Conservation (phyloP, 202 grass and related monocot species). For the Elaeis oleifera region DNA sequence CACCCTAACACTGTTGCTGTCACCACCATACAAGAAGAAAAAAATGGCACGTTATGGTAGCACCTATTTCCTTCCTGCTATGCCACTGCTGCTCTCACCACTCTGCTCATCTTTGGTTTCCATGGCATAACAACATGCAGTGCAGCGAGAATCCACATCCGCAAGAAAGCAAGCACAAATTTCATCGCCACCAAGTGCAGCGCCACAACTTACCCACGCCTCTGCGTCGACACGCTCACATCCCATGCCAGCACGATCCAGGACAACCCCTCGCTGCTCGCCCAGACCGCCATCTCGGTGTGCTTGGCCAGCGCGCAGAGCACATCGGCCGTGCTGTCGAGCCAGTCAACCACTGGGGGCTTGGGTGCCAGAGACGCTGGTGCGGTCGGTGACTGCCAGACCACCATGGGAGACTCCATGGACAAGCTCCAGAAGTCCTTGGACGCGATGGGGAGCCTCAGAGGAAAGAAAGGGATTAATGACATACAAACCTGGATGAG, state of each 20-base stretch:
- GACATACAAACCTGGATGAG: constrained; percentile 39
- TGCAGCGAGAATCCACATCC: neutral
- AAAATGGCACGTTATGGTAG: too few relatives aligned
- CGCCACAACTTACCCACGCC: constrained; percentile 5
- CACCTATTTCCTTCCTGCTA: too few relatives aligned
- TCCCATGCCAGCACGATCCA: constrained; percentile 4
- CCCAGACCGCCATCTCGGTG: constrained; percentile 13
- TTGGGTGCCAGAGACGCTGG: constrained; percentile 1
- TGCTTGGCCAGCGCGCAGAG: constrained; percentile 10
- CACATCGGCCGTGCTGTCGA: neutral
- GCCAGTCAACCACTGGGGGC: neutral
- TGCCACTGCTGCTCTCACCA: too few relatives aligned
- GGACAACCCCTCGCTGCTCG: neutral
- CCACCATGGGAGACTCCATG: constrained; percentile 22
- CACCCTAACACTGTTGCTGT: too few relatives aligned
- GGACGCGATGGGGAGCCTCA: constrained; percentile 7
- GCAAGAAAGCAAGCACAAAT: neutral
- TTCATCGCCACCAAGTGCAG: neutral
- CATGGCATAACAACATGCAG: too few relatives aligned
- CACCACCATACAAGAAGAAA: too few relatives aligned
- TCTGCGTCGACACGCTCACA: constrained; percentile 19
- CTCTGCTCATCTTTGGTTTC: too few relatives aligned
- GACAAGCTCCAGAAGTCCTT: constrained; percentile 16
- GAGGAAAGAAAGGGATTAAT: constrained; percentile 9
- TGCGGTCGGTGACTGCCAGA: constrained; percentile 23